Conservation (phyloP, 1,284 basidiomycete species). For the Marasmius fiardii region DNA sequence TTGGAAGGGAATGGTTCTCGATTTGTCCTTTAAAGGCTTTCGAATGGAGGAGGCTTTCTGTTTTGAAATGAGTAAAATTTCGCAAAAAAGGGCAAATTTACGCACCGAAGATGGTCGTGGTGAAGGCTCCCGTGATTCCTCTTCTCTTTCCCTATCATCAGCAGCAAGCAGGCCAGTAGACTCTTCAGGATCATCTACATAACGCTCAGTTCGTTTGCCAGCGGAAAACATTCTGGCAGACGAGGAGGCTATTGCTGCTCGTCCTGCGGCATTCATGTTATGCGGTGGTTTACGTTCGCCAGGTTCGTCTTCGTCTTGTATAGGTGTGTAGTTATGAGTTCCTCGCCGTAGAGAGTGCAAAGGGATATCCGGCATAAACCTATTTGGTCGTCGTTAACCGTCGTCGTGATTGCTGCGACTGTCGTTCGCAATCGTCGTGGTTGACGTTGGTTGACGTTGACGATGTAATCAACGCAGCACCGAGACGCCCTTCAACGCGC, state of each 20-base stretch:
- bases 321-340: slow-evolving; percentile 43
- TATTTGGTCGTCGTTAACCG: not conserved
- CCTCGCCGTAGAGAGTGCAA: slow-evolving; percentile 52
- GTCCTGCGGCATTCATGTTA: slow-evolving; percentile 26
- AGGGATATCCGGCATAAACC: slow-evolving; percentile 67
- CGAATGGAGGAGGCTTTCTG: slow-evolving; percentile 5
- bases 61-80: not conserved
- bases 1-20: slow-evolving; percentile 72
- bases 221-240: slow-evolving; percentile 23
- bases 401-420: no score
- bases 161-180: slow-evolving; percentile 37
- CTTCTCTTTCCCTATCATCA: slow-evolving; percentile 13
- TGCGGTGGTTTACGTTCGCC: slow-evolving; percentile 11
- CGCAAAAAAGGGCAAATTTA: not conserved
- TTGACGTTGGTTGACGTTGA: no score
- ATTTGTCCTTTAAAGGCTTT: slow-evolving; percentile 51
- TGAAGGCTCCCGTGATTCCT: slow-evolving; percentile 6
- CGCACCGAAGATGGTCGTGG: not conserved
- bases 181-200: slow-evolving; percentile 60
- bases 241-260: slow-evolving; percentile 32
- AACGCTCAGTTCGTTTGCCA: slow-evolving; percentile 46
- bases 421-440: no score
- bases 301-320: slow-evolving; percentile 33
- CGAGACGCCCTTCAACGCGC: no score
- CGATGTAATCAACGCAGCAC: no score